phyloP scores from a whole-genome alignment of 305 asterid species.

The Fraxinus ornus region DNA sequence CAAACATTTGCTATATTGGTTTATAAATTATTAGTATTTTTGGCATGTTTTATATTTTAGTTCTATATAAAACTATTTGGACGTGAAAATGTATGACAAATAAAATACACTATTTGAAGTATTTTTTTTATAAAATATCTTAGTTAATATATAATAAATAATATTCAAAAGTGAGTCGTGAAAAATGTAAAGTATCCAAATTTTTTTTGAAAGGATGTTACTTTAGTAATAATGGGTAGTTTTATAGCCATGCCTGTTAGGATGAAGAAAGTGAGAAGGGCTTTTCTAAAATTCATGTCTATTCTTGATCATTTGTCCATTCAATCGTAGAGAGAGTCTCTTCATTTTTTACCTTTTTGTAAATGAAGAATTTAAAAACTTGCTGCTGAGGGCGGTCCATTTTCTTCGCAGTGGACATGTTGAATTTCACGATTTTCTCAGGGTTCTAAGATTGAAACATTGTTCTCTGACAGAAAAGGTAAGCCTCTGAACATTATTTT shows the following conservation, averaged over 20 bases:
- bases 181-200: neutral
- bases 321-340: neutral
- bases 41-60: neutral
- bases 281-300: neutral
- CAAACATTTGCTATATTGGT: neutral
- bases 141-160: neutral
- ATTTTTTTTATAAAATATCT: neutral
- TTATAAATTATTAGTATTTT: neutral
- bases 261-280: neutral
- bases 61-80: neutral
- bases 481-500: slow-evolving; percentile 8
- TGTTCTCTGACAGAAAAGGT: slow-evolving; percentile 78
- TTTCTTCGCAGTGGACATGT: slow-evolving; percentile 59
- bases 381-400: slow-evolving; percentile 25
- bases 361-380: slow-evolving; percentile 1
- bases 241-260: neutral
- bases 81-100: neutral
- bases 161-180: neutral
- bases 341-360: slow-evolving; percentile 4
- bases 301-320: slow-evolving; percentile 5
- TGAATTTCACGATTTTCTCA: slow-evolving; percentile 63
- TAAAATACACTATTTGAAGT: neutral
- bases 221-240: neutral
- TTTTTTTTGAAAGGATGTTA: neutral
- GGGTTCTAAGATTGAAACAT: slow-evolving; percentile 66